A percentile compares a stretch with the other conserved stretches of the same genome.
phyloP scores from a whole-genome alignment of 2,329 filamentous ascomycete species.

The Zymoseptoria ardabiliae region DNA sequence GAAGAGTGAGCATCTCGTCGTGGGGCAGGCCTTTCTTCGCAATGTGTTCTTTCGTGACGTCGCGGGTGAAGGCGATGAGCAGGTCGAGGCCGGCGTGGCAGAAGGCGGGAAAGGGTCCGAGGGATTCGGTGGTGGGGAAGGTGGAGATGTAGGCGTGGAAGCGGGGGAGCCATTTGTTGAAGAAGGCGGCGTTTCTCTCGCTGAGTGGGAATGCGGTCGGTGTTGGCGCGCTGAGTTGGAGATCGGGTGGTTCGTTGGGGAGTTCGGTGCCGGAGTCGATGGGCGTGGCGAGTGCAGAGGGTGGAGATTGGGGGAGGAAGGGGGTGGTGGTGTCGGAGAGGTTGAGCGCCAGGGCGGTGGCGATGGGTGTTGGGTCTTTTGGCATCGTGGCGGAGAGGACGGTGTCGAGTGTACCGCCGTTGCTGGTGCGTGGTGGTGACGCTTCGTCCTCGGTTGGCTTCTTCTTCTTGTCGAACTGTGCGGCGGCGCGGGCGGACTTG shows the following conservation, averaged over 20 bases:
- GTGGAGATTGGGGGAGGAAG: background rate
- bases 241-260: background rate
- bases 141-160: background rate
- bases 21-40: background rate
- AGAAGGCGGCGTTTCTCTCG: background rate
- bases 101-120: background rate
- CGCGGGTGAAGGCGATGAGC: background rate
- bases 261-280: background rate
- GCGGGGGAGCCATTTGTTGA: background rate
- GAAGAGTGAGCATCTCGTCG: background rate
- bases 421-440: background rate
- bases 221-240: background rate
- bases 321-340: background rate
- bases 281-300: background rate
- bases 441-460: background rate
- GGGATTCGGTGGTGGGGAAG: background rate
- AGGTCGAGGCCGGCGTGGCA: background rate
- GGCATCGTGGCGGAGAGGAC: background rate
- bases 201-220: background rate
- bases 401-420: background rate
- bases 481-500: background rate
- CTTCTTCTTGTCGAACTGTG: background rate
- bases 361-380: background rate
- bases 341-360: background rate
- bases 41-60: background rate